Evolutionary conservation across 768 basidiomycete species (phyloP), one percentile per base, ranked within the genome.

Genomic region (Fistulinella prunicolor): DNA sequence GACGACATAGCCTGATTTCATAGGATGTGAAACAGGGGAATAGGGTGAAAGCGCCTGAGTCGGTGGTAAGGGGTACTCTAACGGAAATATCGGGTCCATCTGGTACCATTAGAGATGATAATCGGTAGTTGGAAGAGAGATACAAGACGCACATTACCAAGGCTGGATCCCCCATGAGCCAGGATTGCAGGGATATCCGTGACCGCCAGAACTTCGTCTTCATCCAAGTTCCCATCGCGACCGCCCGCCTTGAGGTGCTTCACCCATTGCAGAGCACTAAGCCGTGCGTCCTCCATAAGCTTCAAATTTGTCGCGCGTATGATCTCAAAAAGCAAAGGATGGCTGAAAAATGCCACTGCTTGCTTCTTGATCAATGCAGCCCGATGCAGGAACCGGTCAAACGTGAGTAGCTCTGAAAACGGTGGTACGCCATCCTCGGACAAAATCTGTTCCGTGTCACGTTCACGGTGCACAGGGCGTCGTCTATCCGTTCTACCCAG

Each of bases 281-380:
- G 9, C 1, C 42, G 10, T 28, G 5, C 10, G 10, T 28, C 49
- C 6, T 39, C 26, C n/a, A 28, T 40, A 12, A 0, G 42, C 59
- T 3, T 54, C n/a, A 0, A 59, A 57, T 5, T 28, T 12, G 12
- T 16, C 10, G 26, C 26, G 26, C 10, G 26, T 10, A 28, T 28
- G 10, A 80, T 62, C 44, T 81, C 78, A 30, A 73, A 56, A 40
- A 77, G 71, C 21, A 81, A 59, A 2, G 79, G 81, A 47, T 80
- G 73, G 1, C 57, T 62, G 0, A 75, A 54, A 16, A 61, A 58
- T 1, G 53, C 50, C 7, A 52, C 55, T 1, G 72, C 58, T 49
- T 77, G 73, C 21, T 60, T 56, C 56, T 72, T 67, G 22, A 76
- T 63, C 34, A 61, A 47, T 26, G 53, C 55, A 16, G 68, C 70